Conservation (phyloP, 495 filamentous ascomycete species). For the Aspergillus cristatus region DNA sequence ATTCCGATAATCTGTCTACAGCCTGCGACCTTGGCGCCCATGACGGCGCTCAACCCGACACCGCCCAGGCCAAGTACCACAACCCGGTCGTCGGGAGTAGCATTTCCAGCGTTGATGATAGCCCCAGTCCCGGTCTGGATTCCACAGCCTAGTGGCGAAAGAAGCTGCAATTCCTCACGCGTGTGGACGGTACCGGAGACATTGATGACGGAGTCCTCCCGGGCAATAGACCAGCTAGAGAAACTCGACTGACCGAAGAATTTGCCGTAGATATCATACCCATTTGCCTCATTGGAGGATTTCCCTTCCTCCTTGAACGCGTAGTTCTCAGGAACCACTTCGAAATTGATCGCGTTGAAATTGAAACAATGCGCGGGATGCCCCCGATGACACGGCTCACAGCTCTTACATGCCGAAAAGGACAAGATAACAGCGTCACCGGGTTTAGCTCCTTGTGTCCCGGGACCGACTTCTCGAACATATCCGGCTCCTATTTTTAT, state of each 20-base stretch:
- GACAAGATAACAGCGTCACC: constrained; percentile 38
- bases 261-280: constrained; percentile 13
- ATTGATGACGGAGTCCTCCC: constrained; percentile 14
- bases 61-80: constrained; percentile 26
- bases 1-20: constrained; percentile 26
- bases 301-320: constrained; percentile 12
- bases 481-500: constrained; percentile 26
- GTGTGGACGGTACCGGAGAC: constrained; percentile 10
- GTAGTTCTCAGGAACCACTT: background rate
- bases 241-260: constrained; percentile 35
- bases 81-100: constrained; percentile 12
- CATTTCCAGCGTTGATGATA: constrained; percentile 22
- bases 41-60: constrained; percentile 29
- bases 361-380: constrained; percentile 15
- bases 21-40: constrained; percentile 15
- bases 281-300: background rate
- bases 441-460: constrained; percentile 21
- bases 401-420: constrained; percentile 26
- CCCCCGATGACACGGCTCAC: constrained; percentile 8
- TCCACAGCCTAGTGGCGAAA: constrained; percentile 32
- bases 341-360: constrained; percentile 26
- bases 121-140: constrained; percentile 33
- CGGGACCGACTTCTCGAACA: constrained; percentile 29
- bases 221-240: constrained; percentile 20
- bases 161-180: constrained; percentile 20